Evolutionary conservation across 2,329 filamentous ascomycete species (phyloP), one percentile per base, ranked within the genome.

Genomic region (Aspergillus ochraceus): DNA sequence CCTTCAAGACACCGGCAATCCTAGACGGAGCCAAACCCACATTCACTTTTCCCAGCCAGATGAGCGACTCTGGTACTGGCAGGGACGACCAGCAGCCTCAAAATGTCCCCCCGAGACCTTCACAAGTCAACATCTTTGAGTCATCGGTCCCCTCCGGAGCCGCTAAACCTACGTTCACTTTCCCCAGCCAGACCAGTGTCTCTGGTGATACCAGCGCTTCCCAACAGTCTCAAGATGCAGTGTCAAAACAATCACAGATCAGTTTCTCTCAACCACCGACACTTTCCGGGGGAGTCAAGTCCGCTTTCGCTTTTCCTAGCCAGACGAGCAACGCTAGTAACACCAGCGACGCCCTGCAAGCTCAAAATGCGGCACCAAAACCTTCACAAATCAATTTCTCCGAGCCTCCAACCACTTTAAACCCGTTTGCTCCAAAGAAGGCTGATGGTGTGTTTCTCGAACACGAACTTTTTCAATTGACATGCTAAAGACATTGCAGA

Each of bases 361-460:
- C 24, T 42, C 49, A 52, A 20, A 49, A 20, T 29, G 49, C 10
- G 14, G 20, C 47, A 46, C 14, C 49, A 30, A 46, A 54, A 47
- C 10, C 39, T 57, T 12, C 17, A 17, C 19, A 58, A 30, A 39
- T 11, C 4, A 29, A 53, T 14, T 32, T 50, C 10, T 22, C 53
- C 32, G 54, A 60, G 1, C 50, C 61, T n/a, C 49, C 55, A 42
- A 32, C 55, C 29, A 22, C 57, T 22, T 22, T 52, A 14, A 20
- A 50, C 6, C 60, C 20, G 12, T 47, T 59, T 36, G 52, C 49
- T 22, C 45, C 63, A 45, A 49, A 52, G 8, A 60, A 59, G 26
- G 20, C 19, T 47, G 42, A 63, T 24, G 65, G 65, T 67, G 63
- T 22, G 60, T 47, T n/a, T 24, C 14, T 26, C 50, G 9, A 29